Evolutionary conservation across 2,329 filamentous ascomycete species (phyloP).

Genomic region (Mariannaea elegans): DNA sequence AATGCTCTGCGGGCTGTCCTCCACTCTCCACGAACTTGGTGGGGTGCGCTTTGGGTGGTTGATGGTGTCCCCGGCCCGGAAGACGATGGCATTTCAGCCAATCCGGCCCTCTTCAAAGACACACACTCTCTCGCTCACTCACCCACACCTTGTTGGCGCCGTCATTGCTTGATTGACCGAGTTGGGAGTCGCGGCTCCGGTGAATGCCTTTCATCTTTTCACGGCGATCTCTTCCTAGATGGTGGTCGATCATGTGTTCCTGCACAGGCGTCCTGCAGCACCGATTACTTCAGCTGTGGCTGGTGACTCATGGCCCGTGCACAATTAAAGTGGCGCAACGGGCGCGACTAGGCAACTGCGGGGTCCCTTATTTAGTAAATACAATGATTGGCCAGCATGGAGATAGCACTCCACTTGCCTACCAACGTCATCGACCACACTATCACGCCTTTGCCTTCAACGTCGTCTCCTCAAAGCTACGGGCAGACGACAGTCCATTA

Average conservation of each 20-base stretch:
- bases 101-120: too few species aligned
- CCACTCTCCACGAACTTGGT: not conserved
- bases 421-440: constrained; percentile 37
- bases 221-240: not conserved
- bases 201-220: too few species aligned
- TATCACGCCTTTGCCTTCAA: constrained; percentile 34
- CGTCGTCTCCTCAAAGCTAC: constrained; percentile 11
- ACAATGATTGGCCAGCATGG: constrained; percentile 23
- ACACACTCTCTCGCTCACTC: too few species aligned
- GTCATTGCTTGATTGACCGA: not conserved
- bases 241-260: not conserved
- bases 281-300: too few species aligned
- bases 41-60: not conserved
- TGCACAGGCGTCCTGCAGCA: too few species aligned
- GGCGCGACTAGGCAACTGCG: too few species aligned
- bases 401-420: constrained; percentile 14
- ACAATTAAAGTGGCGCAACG: too few species aligned
- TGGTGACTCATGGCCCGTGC: too few species aligned
- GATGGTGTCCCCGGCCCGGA: not conserved
- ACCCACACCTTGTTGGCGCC: too few species aligned
- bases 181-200: too few species aligned
- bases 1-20: not conserved
- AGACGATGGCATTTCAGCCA: not conserved
- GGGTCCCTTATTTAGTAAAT: too few species aligned
- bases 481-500: not conserved